Conservation (phyloP, 352 stramenopile genomes). For the Phytophthora cactorum region DNA sequence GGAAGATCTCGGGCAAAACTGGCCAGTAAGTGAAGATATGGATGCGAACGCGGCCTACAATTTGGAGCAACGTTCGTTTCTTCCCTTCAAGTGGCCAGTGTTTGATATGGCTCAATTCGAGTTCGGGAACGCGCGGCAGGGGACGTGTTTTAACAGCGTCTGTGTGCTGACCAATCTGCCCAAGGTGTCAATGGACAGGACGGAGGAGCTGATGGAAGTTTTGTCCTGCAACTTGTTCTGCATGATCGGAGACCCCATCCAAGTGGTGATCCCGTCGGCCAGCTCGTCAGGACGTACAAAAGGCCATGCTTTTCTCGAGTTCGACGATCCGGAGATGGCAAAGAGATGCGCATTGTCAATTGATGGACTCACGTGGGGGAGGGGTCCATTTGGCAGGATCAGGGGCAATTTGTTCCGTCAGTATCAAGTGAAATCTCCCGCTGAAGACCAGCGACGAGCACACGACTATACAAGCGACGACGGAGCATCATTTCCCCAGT, state of each 20-base stretch:
- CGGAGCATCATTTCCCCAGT: constrained; percentile 17
- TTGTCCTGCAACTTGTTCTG: constrained; percentile 79
- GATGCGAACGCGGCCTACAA: constrained; percentile 2
- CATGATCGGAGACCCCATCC: constrained; percentile 83
- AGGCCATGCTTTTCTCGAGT: constrained; percentile 85
- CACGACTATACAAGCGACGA: constrained; percentile 12
- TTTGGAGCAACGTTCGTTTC: constrained; percentile 33
- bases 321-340: constrained; percentile 73
- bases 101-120: constrained; percentile 92
- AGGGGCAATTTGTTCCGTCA: constrained; percentile 79
- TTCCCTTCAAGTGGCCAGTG: constrained; percentile 86
- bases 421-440: constrained; percentile 75
- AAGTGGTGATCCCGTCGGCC: constrained; percentile 79
- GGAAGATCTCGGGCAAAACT: constrained; percentile 11
- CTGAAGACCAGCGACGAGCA: constrained; percentile 13
- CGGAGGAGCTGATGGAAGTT: constrained; percentile 76
- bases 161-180: constrained; percentile 86
- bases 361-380: constrained; percentile 77
- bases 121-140: constrained; percentile 77
- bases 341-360: constrained; percentile 59
- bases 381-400: constrained; percentile 65
- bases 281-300: constrained; percentile 70
- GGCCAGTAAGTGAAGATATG: constrained; percentile 1
- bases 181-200: constrained; percentile 75
- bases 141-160: constrained; percentile 85